A percentile compares a stretch with the other conserved stretches of the same genome.
Evolutionary conservation across 352 stramenopile genomes (phyloP).

Genomic region (Phytophthora palmivora): DNA sequence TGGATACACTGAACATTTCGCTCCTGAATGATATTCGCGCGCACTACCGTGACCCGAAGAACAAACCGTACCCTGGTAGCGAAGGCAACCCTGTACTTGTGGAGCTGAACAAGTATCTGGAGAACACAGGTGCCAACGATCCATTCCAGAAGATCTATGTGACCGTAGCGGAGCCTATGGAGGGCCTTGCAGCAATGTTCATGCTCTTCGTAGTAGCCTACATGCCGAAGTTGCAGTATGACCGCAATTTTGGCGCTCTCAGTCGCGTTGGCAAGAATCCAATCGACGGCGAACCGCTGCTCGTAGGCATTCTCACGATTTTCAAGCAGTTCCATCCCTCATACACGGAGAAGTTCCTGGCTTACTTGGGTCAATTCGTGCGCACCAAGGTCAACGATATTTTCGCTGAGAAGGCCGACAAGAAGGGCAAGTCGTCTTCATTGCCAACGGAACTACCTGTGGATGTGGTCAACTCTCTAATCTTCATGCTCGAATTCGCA

Average conservation of each 20-base stretch:
- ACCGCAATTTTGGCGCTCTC: conserved; percentile 91
- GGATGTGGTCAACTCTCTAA: conserved; percentile 88
- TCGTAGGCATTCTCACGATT: conserved; percentile 92
- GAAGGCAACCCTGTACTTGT: conserved; percentile 87
- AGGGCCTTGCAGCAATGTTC: conserved; percentile 91
- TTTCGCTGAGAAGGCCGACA: conserved; percentile 61
- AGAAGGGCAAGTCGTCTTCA: conserved; percentile 50
- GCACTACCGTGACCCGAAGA: conserved; percentile 87
- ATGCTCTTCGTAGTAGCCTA: conserved; percentile 94
- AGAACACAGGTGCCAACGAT: conserved; percentile 93
- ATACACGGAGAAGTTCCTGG: conserved; percentile 93
- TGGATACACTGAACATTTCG: conserved; percentile 92
- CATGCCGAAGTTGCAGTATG: conserved; percentile 94
- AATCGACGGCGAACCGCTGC: conserved; percentile 92
- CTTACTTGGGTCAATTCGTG: conserved; percentile 94
- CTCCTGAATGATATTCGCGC: conserved; percentile 90
- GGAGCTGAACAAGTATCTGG: conserved; percentile 92
- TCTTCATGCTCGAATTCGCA: conserved; percentile 92
- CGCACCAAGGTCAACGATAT: conserved; percentile 89
- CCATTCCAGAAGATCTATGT: conserved; percentile 96
- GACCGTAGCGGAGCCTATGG: conserved; percentile 89
- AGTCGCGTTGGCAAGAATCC: conserved; percentile 90
- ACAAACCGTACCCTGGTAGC: conserved; percentile 78
- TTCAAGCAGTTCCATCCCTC: conserved; percentile 96
- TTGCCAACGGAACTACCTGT: conserved; percentile 66